Percentiles rank a stretch among this genome's conserved stretches.
Evolutionary conservation across 148 eudicot species (phyloP).

Genomic region (Camellia granthamiana): DNA sequence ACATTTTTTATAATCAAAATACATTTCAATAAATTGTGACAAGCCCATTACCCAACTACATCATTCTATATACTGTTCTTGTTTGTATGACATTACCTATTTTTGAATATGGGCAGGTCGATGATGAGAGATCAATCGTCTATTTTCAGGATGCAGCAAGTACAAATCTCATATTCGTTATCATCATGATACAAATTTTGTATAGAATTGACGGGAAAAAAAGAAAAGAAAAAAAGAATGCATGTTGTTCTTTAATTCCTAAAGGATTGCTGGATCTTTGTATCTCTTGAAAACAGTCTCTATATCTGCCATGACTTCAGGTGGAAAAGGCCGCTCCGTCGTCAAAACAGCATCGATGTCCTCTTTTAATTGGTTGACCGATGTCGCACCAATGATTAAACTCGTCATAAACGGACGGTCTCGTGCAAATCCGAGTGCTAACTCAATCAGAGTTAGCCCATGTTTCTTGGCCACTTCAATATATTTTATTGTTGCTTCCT

Average conservation of each 20-base stretch:
- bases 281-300: constrained; percentile 75
- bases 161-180: background rate
- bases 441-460: constrained; percentile 65
- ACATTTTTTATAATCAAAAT: too few relatives aligned
- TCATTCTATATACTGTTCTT: too few relatives aligned
- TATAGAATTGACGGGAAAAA: background rate
- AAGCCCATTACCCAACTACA: too few relatives aligned
- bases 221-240: too few relatives aligned
- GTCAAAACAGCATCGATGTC: constrained; percentile 74
- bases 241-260: background rate
- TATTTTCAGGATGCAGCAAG: background rate
- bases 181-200: background rate
- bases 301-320: constrained; percentile 61
- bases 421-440: constrained; percentile 79
- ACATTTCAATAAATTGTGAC: too few relatives aligned
- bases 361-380: constrained; percentile 77
- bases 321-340: constrained; percentile 62
- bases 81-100: too few relatives aligned
- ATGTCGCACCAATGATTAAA: constrained; percentile 85
- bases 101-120: too few relatives aligned
- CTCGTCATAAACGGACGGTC: constrained; percentile 90
- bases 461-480: constrained; percentile 79
- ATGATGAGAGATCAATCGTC: background rate
- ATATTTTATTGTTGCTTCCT: constrained; percentile 83
- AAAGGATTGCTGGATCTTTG: constrained; percentile 79